Evolutionary conservation across 2,329 filamentous ascomycete genomes (phyloP).

Genomic region (Talaromyces amestolkiae): DNA sequence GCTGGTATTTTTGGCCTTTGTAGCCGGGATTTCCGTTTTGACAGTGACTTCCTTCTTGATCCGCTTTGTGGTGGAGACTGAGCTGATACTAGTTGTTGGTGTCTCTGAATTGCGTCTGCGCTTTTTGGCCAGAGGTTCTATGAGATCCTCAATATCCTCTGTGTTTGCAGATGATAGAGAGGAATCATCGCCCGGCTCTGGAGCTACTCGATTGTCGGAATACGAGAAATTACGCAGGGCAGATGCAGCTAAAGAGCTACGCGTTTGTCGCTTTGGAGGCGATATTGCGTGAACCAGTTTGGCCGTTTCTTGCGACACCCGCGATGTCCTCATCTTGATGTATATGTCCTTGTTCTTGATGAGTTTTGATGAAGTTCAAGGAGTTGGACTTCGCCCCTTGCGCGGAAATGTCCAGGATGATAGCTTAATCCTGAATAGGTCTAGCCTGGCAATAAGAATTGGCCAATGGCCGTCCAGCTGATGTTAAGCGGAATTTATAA

Average conservation of each 20-base stretch:
- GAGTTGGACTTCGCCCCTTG: background rate
- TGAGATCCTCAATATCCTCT: constrained; percentile 59
- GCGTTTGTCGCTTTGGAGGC: constrained; percentile 43
- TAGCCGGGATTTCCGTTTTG: constrained; percentile 28
- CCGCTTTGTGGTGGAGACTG: constrained; percentile 19
- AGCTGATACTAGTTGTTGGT: constrained; percentile 25
- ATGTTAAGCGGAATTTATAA: background rate
- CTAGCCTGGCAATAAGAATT: background rate
- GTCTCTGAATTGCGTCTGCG: constrained; percentile 46
- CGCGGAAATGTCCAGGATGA: background rate
- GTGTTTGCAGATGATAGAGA: constrained; percentile 38
- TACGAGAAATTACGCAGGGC: constrained; percentile 31
- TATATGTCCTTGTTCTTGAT: background rate
- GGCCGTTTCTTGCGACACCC: constrained; percentile 58
- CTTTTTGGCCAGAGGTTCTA: constrained; percentile 45
- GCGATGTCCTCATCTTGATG: constrained; percentile 55
- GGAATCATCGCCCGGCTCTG: constrained; percentile 31
- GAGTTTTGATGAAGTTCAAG: background rate
- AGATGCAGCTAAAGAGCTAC: constrained; percentile 38
- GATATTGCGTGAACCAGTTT: constrained; percentile 54
- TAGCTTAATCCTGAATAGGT: background rate
- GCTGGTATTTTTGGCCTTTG: constrained; percentile 18
- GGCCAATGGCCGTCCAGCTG: background rate
- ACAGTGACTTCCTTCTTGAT: constrained; percentile 26
- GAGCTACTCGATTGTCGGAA: constrained; percentile 24